Evolutionary conservation across 306 rosid species (phyloP), one percentile per base, ranked within the genome.

Genomic region (Gleditsia sinensis): DNA sequence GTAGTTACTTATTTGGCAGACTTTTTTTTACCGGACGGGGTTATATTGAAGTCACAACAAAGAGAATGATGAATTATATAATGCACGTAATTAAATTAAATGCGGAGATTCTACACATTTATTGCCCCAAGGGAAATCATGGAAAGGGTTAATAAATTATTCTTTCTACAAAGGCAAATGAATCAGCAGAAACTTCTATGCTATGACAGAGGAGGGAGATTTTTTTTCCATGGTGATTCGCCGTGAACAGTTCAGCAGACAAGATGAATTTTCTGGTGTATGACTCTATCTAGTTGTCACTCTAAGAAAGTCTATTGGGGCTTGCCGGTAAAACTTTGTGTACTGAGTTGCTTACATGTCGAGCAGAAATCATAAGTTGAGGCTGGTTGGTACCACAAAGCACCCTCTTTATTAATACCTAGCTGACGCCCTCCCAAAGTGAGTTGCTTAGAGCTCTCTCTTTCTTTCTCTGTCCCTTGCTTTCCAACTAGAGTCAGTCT

Each of bases 231-330:
- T 28, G 42, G 58, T 48, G 78, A 71, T 84, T 70, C 75, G 21
- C 59, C 14, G 59, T n/a, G 74, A 16, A 24, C 61, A 72, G 27
- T 21, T n/a, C 50, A 62, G 71, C 61, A 73, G 86, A 85, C 61
- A 83, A 34, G 71, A 42, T 33, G 81, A 66, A 73, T 80, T 83
- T 76, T 72, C 46, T 55, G 24, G 67, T 71, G 87, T 42, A 68
- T 69, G 67, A 88, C 84, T 86, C 88, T 80, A 80, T 80, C 83
- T 64, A 71, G 76, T 81, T 86, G 89, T 84, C 84, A 57, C 62
- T 6, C 14, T 16, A 4, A 36, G 21, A 71, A 36, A 27, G 2
- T 25, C 20, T 75, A 53, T 10, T 5, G 1, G 55, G 33, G 0
- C 23, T 1, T 19, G 64, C 69, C 70, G 7, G 6, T 30, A 3